Base-by-base conservation (phyloP, 1,139 yeast species). In the Debaryomycetaceae sp. region DNA sequence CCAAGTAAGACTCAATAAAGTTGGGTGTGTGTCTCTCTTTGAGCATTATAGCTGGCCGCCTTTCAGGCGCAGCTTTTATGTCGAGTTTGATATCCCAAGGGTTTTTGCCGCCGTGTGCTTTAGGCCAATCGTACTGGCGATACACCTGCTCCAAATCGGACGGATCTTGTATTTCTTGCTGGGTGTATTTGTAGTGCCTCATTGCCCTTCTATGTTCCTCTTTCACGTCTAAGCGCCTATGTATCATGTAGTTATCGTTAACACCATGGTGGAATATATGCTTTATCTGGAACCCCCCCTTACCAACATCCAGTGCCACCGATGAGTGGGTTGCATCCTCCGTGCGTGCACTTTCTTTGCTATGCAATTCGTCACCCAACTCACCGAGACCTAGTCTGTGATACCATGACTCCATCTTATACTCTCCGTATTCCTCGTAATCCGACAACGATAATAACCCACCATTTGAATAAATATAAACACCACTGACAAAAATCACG, bases 1-100 rank as follows among this genome's bases (percentile, higher is more conserved):
- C 72, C 43, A 87, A 61, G 56, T 84, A 86, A 1, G 84, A 73
- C 54, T 86, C 91, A 43, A 87, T 68, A 53, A 76, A 78, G 37
- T 76, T 81, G 0, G 91, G 90, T 35, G 76, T 70, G 53, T 72
- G 72, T 37, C 95, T 71, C 42, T 83, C 76, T 22, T 63, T 65
- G 48, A 87, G 60, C 47, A 95, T 65, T 27, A 66, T 69, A 31
- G 81, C 70, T 23, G 54, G 55, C 13, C 58, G 57, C 41, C 52
- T 47, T 6, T 49, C 13, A 6, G 40, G 27, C 5, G 60, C 37
- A 23, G 54, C 47, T 44, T 49, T 51, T 40, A 70, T 51, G 0
- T 72, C 67, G 14, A 76, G 57, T 37, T 57, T 46, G 9, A 70
- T 64, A 1, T 66, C 63, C 70, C 78, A 77, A 0, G 83, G 81